Evolutionary conservation across 208 protist genomes (phyloP).

Genomic region (Trypanosoma congolense): DNA sequence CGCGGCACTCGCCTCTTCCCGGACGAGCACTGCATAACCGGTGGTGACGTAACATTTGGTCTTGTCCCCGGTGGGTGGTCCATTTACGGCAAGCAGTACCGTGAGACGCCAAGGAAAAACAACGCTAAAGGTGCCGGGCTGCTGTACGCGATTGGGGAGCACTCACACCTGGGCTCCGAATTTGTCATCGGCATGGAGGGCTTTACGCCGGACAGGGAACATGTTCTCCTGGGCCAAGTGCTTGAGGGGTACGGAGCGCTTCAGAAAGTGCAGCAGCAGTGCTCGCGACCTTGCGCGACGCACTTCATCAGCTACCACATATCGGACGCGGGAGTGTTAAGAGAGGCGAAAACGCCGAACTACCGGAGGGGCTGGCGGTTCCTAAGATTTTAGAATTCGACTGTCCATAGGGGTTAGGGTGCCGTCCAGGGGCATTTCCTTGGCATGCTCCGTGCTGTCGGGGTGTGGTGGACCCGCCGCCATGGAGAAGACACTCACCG

Average conservation of each 20-base stretch:
- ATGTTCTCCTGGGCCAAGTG: slow-evolving; percentile 2
- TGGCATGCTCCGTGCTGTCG: too few species aligned
- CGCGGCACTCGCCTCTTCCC: background rate
- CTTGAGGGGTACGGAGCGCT: background rate
- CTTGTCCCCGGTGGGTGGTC: background rate
- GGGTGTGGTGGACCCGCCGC: too few species aligned
- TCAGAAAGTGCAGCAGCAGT: background rate
- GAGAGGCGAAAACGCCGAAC: slow-evolving; percentile 3
- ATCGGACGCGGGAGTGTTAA: background rate
- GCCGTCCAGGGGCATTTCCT: too few species aligned
- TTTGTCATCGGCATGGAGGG: background rate
- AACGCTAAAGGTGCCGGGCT: background rate
- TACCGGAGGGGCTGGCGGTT: slow-evolving; percentile 1
- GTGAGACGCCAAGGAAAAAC: background rate
- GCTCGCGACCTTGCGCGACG: background rate
- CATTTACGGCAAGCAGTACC: slow-evolving; percentile 1
- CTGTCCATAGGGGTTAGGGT: too few species aligned
- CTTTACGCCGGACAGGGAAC: background rate
- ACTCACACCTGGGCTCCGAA: background rate
- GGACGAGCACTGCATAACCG: background rate
- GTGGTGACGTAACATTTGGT: background rate
- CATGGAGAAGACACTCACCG: too few species aligned
- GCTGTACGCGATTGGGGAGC: background rate
- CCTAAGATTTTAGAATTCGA: background rate
- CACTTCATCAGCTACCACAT: background rate